Base-by-base conservation (phyloP, 352 stramenopile genomes). In the Poterioochromonas sp. region DNA sequence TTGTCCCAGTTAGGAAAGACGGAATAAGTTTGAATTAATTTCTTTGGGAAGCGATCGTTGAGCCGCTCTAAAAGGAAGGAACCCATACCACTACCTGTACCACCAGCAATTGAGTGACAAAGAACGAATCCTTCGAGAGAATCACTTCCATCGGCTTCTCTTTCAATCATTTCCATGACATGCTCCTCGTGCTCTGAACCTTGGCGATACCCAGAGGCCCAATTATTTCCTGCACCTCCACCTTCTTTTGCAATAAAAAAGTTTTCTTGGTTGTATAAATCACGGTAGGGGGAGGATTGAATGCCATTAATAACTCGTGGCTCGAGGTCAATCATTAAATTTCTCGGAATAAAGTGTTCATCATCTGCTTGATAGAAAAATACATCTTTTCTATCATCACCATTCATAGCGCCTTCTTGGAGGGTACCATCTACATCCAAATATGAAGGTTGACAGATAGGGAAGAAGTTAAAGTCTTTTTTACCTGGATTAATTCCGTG, bases 41-140 rank as follows among this genome's bases (percentile, higher is more conserved):
- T 99, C 86, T 99, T 99, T 3, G 96, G 96, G 85, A 98, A 99
- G 80, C 98, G 94, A 85, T 99, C 96, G 85, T 99, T 99, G 0
- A 99, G 83, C 65, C 95, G 90, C 85, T 99, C 96, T 63, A 99
- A 84, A n/a, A 99, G 81, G 84, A 98, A 99, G 40, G 92, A 98
- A 11, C 96, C 81, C 95, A 99, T 99, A 29, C 96, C 96, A 47
- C 92, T 98, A 11, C 96, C 96, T 0, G 96, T 99, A 26, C 96
- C 96, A 78, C 96, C 96, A 8, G 96, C 95, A 86, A 99, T 99
- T 34, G 92, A 98, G 86, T 99, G 96, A 73, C 90, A 97, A 18
- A 99, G 83, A 26, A 98, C 93, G 83, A 99, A 99, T 1, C 96
- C 95, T 84, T 97, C 93, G 2, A 97, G 87, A 73, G 88, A 96